Evolutionary conservation across 106 monocot species (phyloP).

Genomic region (Platanthera zijinensis): DNA sequence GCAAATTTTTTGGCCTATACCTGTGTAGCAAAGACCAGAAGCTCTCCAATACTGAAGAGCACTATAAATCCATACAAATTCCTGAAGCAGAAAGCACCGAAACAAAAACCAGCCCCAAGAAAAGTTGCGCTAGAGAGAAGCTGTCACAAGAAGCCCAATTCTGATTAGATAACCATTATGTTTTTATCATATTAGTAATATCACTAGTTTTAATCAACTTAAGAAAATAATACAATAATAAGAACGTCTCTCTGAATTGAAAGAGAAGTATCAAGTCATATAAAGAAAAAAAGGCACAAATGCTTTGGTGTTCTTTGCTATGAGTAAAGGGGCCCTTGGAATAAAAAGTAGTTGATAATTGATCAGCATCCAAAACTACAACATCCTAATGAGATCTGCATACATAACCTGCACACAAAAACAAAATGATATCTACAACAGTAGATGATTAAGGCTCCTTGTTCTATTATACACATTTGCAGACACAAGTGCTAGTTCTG

Average conservation of each 20-base stretch:
- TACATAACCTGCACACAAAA: neutral
- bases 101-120: conserved; percentile 83
- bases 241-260: neutral
- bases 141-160: conserved; percentile 21
- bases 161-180: neutral
- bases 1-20: conserved; percentile 17
- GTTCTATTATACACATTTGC: neutral
- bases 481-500: neutral
- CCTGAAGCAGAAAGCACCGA: conserved; percentile 87
- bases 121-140: conserved; percentile 85
- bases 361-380: neutral
- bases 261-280: neutral
- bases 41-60: conserved; percentile 73
- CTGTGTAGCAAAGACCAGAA: conserved; percentile 94
- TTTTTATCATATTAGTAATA: neutral
- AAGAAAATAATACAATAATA: neutral
- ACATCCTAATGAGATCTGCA: neutral
- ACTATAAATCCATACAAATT: conserved; percentile 82
- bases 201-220: neutral
- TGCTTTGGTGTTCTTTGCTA: neutral
- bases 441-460: neutral
- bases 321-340: neutral
- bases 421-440: neutral
- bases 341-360: neutral
- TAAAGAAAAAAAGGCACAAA: neutral